Evolutionary conservation across 2,329 filamentous ascomycete genomes (phyloP), one percentile per base, ranked within the genome.

Genomic region (Leptographium wingfieldii): DNA sequence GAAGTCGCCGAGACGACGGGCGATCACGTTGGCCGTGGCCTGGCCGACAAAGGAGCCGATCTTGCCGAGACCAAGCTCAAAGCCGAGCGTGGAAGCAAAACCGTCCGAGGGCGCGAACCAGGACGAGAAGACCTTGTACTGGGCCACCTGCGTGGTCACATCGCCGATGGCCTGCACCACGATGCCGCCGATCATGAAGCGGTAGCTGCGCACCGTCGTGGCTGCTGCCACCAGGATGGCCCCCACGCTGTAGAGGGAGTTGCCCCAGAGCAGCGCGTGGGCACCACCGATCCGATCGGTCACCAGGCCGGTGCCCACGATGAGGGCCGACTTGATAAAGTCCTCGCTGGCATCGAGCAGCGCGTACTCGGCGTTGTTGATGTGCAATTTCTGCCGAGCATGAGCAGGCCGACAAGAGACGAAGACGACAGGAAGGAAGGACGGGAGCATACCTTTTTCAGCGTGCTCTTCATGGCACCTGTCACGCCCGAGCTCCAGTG

Each of bases 111-210:
- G 83, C 0, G 82, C 74, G 62, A 85, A 85, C 82, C 82, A 85
- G 0, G 80, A 82, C 0, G 80, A 83, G 65, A 85, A 85, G 62
- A 85, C 78, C 62, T 84, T 83, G 67, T 85, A 85, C 66, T 85
- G 81, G 0, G 83, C 83, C 35, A 84, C 75, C 64, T 85, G 82
- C 0, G 83, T 85, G 0, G 82, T 80, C 25, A 84, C 82, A 62
- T 85, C 82, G n/a, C 82, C 82, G 0, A 85, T 69, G 0, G 81
- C 76, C 33, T 79, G 74, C 14, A 85, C 69, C 1, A 85, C 71
- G 43, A 76, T 70, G 1, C 81, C 82, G 19, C 73, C 75, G 46
- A 85, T 77, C 81, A 85, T 84, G 67, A 85, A 80, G 22, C 76
- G 75, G 69, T 79, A 85, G 38, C 74, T 80, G 5, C 81, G 78